Evolutionary conservation across 1,139 yeast genomes (phyloP), one percentile per base, ranked within the genome.

Genomic region (Geotrichum carabidarum): DNA sequence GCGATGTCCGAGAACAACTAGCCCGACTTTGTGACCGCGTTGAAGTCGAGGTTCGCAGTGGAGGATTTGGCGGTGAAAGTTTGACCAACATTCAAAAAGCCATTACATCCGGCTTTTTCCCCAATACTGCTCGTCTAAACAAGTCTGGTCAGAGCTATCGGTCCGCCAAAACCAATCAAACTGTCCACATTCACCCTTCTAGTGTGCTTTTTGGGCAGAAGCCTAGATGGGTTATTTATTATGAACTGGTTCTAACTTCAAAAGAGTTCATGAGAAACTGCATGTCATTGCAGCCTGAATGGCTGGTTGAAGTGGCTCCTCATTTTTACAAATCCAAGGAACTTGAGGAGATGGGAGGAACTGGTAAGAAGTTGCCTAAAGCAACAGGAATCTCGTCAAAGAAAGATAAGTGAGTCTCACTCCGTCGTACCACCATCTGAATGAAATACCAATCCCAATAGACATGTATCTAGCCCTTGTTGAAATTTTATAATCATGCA

Each of bases 181-280:
- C 83, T 1, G 89, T 90, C 1, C 78, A 74, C 65, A 78, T 93
- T 8, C 99, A 93, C 65, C 99, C 99, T 0, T 85, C 95, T 0
- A 84, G 93, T 1, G 78, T 80, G 0, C 61, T 89, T 44, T 78
- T 76, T 63, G 75, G 78, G 7, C 73, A 76, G 14, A 81, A 80
- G 58, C 96, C 93, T 5, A 83, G 80, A 62, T 74, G 82, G 65
- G 68, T 93, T 1, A 69, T 93, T 27, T 93, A 89, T 67, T 87
- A 90, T 64, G 97, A 91, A 64, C 74, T 93, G 63, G 93, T 93
- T 44, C 72, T 87, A 40, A 93, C 99, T 0, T 80, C 88, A 48
- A 87, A 84, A 67, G 98, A 91, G 72, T 93, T 81, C 67, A 87
- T 93, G 88, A 73, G 97, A 55, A 89, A 86, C 61, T 87, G 95